A percentile compares a stretch with the other conserved stretches of the same genome.
These are phyloP conservation scores for Calonectria hawksworthii DNA, from an alignment of 2,329 filamentous ascomycete species.

Conservation along the genomic window DNA sequence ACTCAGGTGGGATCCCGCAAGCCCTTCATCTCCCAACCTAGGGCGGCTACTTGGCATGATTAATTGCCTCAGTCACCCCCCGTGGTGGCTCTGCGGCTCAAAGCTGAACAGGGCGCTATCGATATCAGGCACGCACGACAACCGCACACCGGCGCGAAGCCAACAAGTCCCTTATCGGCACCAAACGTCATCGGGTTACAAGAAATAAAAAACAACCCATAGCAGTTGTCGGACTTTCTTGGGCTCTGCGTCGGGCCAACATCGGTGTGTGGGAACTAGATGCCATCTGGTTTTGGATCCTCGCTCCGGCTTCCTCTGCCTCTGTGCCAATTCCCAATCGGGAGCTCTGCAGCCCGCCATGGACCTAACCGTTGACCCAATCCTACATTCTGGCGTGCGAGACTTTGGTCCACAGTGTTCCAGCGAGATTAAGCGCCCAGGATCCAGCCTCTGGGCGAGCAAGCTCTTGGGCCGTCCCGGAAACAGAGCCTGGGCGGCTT, in stretches of 20 bases:
- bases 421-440: slow-evolving; percentile 43
- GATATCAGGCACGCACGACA: slow-evolving; percentile 15
- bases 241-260: slow-evolving; percentile 18
- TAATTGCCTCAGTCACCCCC: slow-evolving; percentile 27
- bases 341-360: slow-evolving; percentile 41
- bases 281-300: slow-evolving; percentile 22
- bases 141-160: neutral
- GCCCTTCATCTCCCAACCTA: slow-evolving; percentile 10
- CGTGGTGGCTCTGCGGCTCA: slow-evolving; percentile 5
- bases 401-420: slow-evolving; percentile 36
- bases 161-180: slow-evolving; percentile 16
- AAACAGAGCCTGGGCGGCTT: slow-evolving; percentile 14
- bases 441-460: slow-evolving; percentile 27
- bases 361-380: slow-evolving; percentile 42
- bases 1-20: slow-evolving; percentile 23
- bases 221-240: slow-evolving; percentile 21
- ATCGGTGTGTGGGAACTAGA: slow-evolving; percentile 27
- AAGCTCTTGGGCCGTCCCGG: slow-evolving; percentile 17
- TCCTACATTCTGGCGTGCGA: slow-evolving; percentile 41
- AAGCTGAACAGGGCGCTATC: neutral
- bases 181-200: slow-evolving; percentile 30
- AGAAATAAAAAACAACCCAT: slow-evolving; percentile 12
- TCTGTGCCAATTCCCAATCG: slow-evolving; percentile 40
- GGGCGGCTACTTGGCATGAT: slow-evolving; percentile 16
- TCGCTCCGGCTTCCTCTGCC: slow-evolving; percentile 12